Conservation (phyloP, 495 filamentous ascomycete genomes). For the Hypoxylon lenormandii region DNA sequence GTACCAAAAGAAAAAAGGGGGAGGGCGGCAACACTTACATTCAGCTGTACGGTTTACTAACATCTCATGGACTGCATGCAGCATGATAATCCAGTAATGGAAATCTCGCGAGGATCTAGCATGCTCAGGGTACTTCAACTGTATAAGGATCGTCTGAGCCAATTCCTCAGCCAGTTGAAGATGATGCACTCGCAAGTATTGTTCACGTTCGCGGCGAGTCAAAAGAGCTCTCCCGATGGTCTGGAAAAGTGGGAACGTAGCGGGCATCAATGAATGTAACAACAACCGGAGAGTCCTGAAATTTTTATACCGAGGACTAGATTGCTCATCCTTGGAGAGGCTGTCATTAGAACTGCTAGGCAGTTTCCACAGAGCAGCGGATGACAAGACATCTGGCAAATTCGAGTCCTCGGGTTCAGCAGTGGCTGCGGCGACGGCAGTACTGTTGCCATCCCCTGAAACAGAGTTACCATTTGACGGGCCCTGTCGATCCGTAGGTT, state of each 20-base stretch:
- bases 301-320: conserved; percentile 74
- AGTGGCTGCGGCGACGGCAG: conserved; percentile 7
- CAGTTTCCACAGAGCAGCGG: conserved; percentile 42
- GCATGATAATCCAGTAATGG: conserved; percentile 81
- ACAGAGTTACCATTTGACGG: conserved; percentile 1
- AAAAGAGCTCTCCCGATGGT: conserved; percentile 81
- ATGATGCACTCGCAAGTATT: conserved; percentile 72
- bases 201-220: conserved; percentile 74
- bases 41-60: conserved; percentile 70
- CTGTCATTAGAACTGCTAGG: conserved; percentile 18
- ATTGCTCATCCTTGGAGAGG: conserved; percentile 54
- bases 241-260: conserved; percentile 81
- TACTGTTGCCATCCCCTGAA: conserved; percentile 10
- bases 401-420: conserved; percentile 39
- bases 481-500: conserved; percentile 30
- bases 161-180: conserved; percentile 80
- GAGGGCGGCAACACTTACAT: conserved; percentile 58
- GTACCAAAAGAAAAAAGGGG: conserved; percentile 2
- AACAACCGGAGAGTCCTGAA: conserved; percentile 79
- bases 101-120: conserved; percentile 63
- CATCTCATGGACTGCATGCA: conserved; percentile 80
- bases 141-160: conserved; percentile 74
- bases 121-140: conserved; percentile 61
- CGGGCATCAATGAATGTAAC: conserved; percentile 76
- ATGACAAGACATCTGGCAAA: conserved; percentile 38